Base-by-base conservation (phyloP, 2,329 filamentous ascomycete genomes). In the Fusarium penzigii region DNA sequence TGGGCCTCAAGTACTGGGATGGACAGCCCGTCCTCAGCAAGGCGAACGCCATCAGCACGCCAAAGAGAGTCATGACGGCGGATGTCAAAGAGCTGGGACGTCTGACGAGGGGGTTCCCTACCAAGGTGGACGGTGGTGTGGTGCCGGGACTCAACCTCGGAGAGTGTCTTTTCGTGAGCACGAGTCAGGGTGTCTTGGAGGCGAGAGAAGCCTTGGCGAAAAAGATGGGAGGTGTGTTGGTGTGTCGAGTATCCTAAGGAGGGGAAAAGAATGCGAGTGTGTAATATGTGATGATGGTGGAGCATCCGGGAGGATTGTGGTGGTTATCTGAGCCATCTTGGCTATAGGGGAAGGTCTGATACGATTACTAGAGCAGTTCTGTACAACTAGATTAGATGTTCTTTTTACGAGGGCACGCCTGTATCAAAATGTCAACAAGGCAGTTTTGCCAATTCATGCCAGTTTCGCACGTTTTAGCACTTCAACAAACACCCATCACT, bases 1-100 rank as follows among this genome's bases (percentile, higher is more conserved):
- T 97, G 12, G 91, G 91, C 1, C 76, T 96, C 65, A 96, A 96
- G 76, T 96, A 96, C 81, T 90, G 84, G 83, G 85, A 92, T 62
- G 88, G 88, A 67, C 79, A 86, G 71, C 90, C 92, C 6, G 91
- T 96, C 17, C 74, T 97, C 61, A 78, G 78, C 56, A 80, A 83
- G 58, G 80, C 93, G 65, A 71, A 73, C 44, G 70, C 88, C 67
- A 77, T 96, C 54, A 88, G 83, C 66, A 93, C 87, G 72, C 88
- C 91, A 10, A 92, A 83, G 65, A 81, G 90, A 59, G 73, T 84
- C 62, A 81, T 95, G 68, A 88, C 81, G 62, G 78, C 90, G 56
- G 78, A 84, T 46, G 78, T 87, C 20, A 57, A 74, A 14, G 81
- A 86, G 43, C 72, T 97, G 55, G 79, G 81, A 41, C 74, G 77